Evolutionary conservation across 2,329 filamentous ascomycete genomes (phyloP).

Genomic region (Emericellopsis atlantica): DNA sequence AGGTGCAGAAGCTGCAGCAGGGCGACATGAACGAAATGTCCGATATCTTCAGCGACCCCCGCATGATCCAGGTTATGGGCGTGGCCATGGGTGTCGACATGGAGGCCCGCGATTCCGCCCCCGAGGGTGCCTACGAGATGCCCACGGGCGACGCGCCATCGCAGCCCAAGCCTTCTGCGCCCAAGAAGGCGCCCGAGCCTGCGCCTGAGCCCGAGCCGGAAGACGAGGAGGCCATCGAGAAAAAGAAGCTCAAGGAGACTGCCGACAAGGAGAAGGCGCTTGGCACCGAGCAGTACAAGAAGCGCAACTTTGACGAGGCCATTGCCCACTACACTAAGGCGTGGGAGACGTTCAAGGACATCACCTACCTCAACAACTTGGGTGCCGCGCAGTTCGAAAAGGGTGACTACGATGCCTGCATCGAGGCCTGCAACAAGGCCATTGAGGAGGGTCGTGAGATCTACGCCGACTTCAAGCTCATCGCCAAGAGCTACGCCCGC

Average conservation of each 20-base stretch:
- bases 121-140: slow-evolving; percentile 37
- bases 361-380: slow-evolving; percentile 94
- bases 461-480: slow-evolving; percentile 93
- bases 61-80: slow-evolving; percentile 88
- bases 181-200: slow-evolving; percentile 44
- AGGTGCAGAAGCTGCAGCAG: slow-evolving; percentile 67
- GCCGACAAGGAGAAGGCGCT: slow-evolving; percentile 91
- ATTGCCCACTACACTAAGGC: slow-evolving; percentile 92
- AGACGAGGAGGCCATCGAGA: slow-evolving; percentile 73
- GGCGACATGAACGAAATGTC: slow-evolving; percentile 65
- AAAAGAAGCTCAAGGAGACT: slow-evolving; percentile 82
- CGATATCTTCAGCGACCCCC: slow-evolving; percentile 74
- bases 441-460: slow-evolving; percentile 81
- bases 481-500: slow-evolving; percentile 95
- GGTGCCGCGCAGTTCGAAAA: slow-evolving; percentile 93
- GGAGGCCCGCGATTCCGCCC: slow-evolving; percentile 32
- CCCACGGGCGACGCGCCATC: slow-evolving; percentile 60
- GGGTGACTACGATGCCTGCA: slow-evolving; percentile 78
- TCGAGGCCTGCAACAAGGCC: slow-evolving; percentile 78
- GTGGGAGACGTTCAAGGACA: slow-evolving; percentile 91
- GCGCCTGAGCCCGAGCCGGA: slow-evolving; percentile 55
- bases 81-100: slow-evolving; percentile 92
- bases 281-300: slow-evolving; percentile 95
- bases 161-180: slow-evolving; percentile 26
- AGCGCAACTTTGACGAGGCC: slow-evolving; percentile 88